phyloP scores from a whole-genome alignment of 768 basidiomycete species.

The Fomitopsis pulvina region DNA sequence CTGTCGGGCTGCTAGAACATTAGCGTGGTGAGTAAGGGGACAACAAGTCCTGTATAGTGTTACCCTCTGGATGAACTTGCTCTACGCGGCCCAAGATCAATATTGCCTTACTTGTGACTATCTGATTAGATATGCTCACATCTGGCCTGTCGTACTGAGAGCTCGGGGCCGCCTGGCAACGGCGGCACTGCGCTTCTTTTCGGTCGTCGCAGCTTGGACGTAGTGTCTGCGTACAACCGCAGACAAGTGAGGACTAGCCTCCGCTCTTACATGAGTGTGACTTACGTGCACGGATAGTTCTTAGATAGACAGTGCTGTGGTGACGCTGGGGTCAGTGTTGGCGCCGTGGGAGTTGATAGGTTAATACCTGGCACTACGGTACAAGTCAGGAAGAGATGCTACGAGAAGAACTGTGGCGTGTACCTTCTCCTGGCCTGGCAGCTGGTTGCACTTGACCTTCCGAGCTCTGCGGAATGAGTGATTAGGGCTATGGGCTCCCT shows the following conservation, averaged over 20 bases:
- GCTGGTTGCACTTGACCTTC: conserved; percentile 84
- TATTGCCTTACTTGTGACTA: neutral
- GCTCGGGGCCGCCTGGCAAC: conserved; percentile 61
- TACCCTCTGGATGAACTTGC: neutral
- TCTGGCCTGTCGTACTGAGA: conserved; percentile 29
- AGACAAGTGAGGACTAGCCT: conserved; percentile 2
- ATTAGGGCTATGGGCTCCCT: neutral
- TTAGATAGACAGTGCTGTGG: conserved; percentile 77
- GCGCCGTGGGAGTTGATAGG: neutral
- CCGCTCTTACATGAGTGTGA: conserved; percentile 19
- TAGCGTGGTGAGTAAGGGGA: neutral
- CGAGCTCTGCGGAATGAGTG: conserved; percentile 44
- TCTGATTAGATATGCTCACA: neutral
- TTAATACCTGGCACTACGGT: conserved; percentile 57
- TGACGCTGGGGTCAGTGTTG: conserved; percentile 8
- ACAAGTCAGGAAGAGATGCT: conserved; percentile 12
- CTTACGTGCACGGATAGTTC: conserved; percentile 90
- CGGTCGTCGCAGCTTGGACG: conserved; percentile 80
- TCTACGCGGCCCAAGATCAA: neutral
- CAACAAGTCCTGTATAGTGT: neutral
- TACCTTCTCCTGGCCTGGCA: conserved; percentile 81
- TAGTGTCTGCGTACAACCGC: conserved; percentile 45
- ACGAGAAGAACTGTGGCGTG: conserved; percentile 17
- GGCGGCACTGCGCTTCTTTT: conserved; percentile 65
- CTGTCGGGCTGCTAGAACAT: neutral